Base-by-base conservation (phyloP, 2,329 filamentous ascomycete species). In the Tolypocladium tundrense region DNA sequence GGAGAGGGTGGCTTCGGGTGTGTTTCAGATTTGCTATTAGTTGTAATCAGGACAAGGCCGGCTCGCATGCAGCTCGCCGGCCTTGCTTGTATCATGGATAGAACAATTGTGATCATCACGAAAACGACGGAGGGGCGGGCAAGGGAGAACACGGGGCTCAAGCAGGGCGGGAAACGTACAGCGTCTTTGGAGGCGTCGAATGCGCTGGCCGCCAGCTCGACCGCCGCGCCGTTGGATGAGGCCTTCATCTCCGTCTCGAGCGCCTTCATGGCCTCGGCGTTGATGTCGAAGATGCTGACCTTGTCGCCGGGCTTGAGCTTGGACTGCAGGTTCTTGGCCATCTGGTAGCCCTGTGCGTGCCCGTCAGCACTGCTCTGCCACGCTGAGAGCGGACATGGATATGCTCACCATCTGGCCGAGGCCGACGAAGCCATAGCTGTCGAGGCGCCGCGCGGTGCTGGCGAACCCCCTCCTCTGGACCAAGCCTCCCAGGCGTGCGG, bases 1-100 rank as follows among this genome's bases (percentile, higher is more conserved):
- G 1, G 35, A 37, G 35, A 37, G 11, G 35, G 35, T 37, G 11
- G 13, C 4, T 3, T 37, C 35, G 35, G 3, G 27, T 24, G 35
- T 45, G 35, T 31, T 13, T 55, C 57, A 58, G 86, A 88, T 88
- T 88, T 85, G 86, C 85, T 88, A 79, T 84, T 76, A 75, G 72
- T 73, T 67, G 68, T 81, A 87, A 88, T 87, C 85, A 88, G 69
- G 70, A 78, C 77, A 78, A 77, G 77, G 68, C 73, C 77, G 4
- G 31, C 35, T 37, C 2, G 11, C 2, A 37, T 9, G 31, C 31
- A 73, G 75, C 24, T 24, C 24, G 24, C 61, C 61, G 62, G 62
- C 57, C 84, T 33, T 86, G 88, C 84, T 88, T 88, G 87, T 84
- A 87, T 88, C 85, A 88, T 86, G 77, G 73, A 80, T 76, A 69